Conservation (phyloP, 495 filamentous ascomycete species). For the Eremomyces bilateralis region DNA sequence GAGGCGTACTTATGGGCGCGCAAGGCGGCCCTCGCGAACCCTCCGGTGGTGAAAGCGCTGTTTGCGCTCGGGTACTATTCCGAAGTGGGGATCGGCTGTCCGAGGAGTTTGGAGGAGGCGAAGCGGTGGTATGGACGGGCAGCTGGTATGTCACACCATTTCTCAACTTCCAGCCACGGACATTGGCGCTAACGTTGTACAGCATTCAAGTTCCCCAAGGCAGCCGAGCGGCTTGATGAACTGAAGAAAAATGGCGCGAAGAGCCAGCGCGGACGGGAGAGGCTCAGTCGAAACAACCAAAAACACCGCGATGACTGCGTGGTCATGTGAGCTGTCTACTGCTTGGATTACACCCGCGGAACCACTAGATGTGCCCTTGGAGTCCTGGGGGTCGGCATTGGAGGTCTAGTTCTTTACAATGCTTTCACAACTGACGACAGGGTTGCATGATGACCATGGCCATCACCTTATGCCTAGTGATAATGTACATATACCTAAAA, state of each 20-base stretch:
- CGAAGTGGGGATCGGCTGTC: constrained; percentile 80
- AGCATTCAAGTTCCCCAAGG: constrained; percentile 92
- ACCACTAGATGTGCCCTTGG: too few species aligned
- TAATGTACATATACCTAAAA: too few species aligned
- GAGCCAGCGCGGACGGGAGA: constrained; percentile 46
- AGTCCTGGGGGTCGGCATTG: too few species aligned
- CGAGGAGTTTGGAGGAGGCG: constrained; percentile 73
- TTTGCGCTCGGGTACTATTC: constrained; percentile 98
- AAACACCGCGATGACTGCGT: constrained; percentile 75
- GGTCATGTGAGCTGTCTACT: constrained; percentile 41
- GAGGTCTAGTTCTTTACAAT: too few species aligned
- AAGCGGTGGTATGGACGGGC: constrained; percentile 97
- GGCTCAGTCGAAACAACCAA: constrained; percentile 61
- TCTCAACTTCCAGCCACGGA: constrained; percentile 6
- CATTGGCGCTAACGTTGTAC: constrained; percentile 6
- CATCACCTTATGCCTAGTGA: too few species aligned
- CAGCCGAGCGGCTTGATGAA: constrained; percentile 76
- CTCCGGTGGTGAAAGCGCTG: constrained; percentile 60
- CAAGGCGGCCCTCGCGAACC: constrained; percentile 65
- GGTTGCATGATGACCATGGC: too few species aligned
- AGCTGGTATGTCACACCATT: constrained; percentile 49
- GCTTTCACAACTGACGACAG: too few species aligned
- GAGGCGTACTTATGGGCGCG: constrained; percentile 95
- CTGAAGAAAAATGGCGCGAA: constrained; percentile 56
- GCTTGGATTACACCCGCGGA: too few species aligned